phyloP scores from a whole-genome alignment of 805 yeast genomes.

The Candida peoriensis region DNA sequence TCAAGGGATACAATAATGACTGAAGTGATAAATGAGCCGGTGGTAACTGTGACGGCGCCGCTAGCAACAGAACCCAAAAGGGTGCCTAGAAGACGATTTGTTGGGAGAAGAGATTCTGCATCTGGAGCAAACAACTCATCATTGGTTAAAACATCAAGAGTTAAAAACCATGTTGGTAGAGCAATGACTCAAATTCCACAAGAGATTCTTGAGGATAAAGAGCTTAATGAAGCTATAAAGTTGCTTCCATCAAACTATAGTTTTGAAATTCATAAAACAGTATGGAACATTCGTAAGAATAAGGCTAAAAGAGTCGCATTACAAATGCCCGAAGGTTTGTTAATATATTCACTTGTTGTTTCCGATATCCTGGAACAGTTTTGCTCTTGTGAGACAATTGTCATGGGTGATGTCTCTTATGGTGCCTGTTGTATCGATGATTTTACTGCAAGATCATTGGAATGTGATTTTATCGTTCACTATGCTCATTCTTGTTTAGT shows the following conservation, averaged over 20 bases:
- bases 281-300: slow-evolving; percentile 82
- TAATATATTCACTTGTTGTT: slow-evolving; percentile 83
- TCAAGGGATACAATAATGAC: too few species aligned
- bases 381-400: slow-evolving; percentile 78
- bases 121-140: slow-evolving; percentile 15
- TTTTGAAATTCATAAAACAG: slow-evolving; percentile 92
- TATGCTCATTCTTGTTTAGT: slow-evolving; percentile 97
- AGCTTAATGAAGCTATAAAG: slow-evolving; percentile 76
- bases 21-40: neutral
- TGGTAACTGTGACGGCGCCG: neutral
- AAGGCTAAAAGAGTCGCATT: slow-evolving; percentile 80
- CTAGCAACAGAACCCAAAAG: slow-evolving; percentile 14
- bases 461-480: slow-evolving; percentile 91
- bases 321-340: slow-evolving; percentile 96
- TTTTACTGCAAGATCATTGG: slow-evolving; percentile 86
- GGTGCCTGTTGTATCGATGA: slow-evolving; percentile 99
- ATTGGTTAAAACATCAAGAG: slow-evolving; percentile 21
- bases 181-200: slow-evolving; percentile 84
- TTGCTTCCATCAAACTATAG: slow-evolving; percentile 87
- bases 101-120: slow-evolving; percentile 40
- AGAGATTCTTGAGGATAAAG: slow-evolving; percentile 75
- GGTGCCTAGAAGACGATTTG: slow-evolving; percentile 51
- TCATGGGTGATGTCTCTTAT: slow-evolving; percentile 98
- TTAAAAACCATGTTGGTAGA: slow-evolving; percentile 41
- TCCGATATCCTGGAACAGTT: slow-evolving; percentile 91